Conservation (phyloP, 2,329 filamentous ascomycete genomes). For the Diaporthe caulivora region DNA sequence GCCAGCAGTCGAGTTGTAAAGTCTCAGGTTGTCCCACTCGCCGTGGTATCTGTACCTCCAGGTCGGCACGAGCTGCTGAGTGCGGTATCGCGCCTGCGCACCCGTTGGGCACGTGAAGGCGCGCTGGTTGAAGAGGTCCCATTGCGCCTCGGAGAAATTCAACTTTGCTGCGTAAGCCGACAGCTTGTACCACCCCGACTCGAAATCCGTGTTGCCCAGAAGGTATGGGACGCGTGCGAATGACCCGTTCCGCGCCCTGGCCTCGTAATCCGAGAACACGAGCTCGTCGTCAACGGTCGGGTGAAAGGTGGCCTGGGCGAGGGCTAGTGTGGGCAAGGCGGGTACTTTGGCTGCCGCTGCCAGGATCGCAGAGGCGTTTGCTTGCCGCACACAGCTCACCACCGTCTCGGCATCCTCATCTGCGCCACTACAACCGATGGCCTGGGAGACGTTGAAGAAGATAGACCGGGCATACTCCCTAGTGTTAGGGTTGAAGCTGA, state of each 20-base stretch:
- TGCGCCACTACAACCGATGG: slow-evolving; percentile 29
- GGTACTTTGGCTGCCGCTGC: slow-evolving; percentile 20
- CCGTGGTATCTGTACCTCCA: slow-evolving; percentile 33
- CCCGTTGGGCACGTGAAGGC: slow-evolving; percentile 29
- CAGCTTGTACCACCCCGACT: slow-evolving; percentile 31
- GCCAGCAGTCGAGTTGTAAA: slow-evolving; percentile 24
- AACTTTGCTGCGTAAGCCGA: slow-evolving; percentile 22
- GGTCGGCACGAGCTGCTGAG: slow-evolving; percentile 11
- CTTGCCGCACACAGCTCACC: slow-evolving; percentile 21
- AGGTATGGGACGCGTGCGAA: slow-evolving; percentile 30
- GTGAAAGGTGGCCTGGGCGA: slow-evolving; percentile 24
- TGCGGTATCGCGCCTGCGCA: slow-evolving; percentile 24
- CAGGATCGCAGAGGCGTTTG: slow-evolving; percentile 25
- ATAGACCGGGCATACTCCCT: slow-evolving; percentile 27
- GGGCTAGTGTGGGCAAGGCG: slow-evolving; percentile 6
- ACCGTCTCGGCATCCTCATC: neutral
- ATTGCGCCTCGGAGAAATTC: slow-evolving; percentile 14
- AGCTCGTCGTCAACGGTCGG: slow-evolving; percentile 32
- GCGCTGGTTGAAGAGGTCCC: slow-evolving; percentile 29
- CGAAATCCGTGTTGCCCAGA: slow-evolving; percentile 25
- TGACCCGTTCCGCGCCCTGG: slow-evolving; percentile 21
- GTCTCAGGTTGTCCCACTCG: slow-evolving; percentile 28
- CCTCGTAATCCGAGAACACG: slow-evolving; percentile 33
- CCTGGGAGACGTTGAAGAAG: slow-evolving; percentile 32
- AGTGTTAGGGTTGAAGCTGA: slow-evolving; percentile 33